Conservation (phyloP, 805 yeast genomes). For the Scheffersomyces amazonensis region DNA sequence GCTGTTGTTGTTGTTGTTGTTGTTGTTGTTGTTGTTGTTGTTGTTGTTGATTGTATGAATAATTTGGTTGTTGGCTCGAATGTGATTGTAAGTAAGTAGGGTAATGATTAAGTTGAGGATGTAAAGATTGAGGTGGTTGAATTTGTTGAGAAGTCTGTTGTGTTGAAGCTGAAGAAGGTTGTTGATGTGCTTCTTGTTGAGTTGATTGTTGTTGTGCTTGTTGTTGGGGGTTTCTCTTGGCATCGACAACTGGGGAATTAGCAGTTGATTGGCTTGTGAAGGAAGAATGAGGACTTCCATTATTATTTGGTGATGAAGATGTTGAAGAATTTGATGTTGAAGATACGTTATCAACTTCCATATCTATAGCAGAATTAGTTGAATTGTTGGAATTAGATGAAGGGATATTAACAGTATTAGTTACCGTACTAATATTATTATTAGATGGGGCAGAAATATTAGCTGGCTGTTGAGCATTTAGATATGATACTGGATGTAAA, state of each 20-base stretch:
- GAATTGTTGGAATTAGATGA: background rate
- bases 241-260: constrained; percentile 28
- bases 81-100: background rate
- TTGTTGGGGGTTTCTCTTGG: constrained; percentile 1
- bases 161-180: background rate
- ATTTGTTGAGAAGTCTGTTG: background rate
- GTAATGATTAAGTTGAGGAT: constrained; percentile 1
- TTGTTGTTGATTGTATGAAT: constrained; percentile 3
- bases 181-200: background rate
- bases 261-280: constrained; percentile 36
- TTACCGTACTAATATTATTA: background rate
- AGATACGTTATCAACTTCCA: constrained; percentile 25
- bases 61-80: constrained; percentile 2
- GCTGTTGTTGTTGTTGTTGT: constrained; percentile 1
- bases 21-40: constrained; percentile 1
- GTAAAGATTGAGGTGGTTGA: background rate
- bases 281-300: constrained; percentile 33
- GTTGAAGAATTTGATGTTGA: constrained; percentile 11
- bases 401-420: no score
- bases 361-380: constrained; percentile 17
- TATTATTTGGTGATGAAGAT: constrained; percentile 18
- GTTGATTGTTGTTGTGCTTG: background rate
- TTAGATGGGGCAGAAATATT: constrained; percentile 5
- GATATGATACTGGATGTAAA: constrained; percentile 43
- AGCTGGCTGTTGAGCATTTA: constrained; percentile 26